Conservation (phyloP, 2,329 filamentous ascomycete species). For the Botrytis medusae region DNA sequence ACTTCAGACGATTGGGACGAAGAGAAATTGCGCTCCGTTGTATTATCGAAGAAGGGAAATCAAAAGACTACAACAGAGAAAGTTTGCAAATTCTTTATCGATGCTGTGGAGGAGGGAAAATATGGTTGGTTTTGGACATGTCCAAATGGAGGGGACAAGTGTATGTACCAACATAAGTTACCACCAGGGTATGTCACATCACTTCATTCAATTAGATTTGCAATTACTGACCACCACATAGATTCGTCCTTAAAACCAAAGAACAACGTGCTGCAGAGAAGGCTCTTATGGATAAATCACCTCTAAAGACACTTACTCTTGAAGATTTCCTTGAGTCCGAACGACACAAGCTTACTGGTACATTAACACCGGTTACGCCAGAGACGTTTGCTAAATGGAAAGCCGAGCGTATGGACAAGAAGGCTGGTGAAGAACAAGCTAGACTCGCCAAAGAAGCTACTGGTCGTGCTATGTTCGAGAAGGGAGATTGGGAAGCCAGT, state of each 20-base stretch:
- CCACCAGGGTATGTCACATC: constrained; percentile 75
- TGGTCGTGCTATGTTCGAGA: constrained; percentile 92
- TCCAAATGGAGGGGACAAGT: constrained; percentile 94
- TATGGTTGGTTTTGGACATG: constrained; percentile 99
- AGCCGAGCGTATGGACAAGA: constrained; percentile 90
- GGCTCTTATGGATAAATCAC: constrained; percentile 92
- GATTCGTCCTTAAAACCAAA: constrained; percentile 96
- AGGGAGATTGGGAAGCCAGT: constrained; percentile 81
- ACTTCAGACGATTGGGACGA: constrained; percentile 98
- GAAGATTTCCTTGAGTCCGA: constrained; percentile 98
- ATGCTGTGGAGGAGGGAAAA: constrained; percentile 96
- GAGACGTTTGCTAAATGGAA: constrained; percentile 98
- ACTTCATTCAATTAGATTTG: not conserved
- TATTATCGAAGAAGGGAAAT: constrained; percentile 95
- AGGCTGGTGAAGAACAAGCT: constrained; percentile 88
- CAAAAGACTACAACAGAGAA: constrained; percentile 94
- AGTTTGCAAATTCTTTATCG: constrained; percentile 98
- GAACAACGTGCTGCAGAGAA: constrained; percentile 96
- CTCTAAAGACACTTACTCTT: constrained; percentile 87
- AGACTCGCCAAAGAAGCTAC: constrained; percentile 92
- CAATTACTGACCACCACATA: constrained; percentile 44
- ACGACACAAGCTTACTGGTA: constrained; percentile 90
- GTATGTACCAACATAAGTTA: constrained; percentile 96
- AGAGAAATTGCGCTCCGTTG: constrained; percentile 86
- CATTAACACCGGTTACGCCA: constrained; percentile 86